These are phyloP conservation scores for Sideroxylon spinosum DNA, from an alignment of 179 eudicot genomes.

Conservation along the genomic window DNA sequence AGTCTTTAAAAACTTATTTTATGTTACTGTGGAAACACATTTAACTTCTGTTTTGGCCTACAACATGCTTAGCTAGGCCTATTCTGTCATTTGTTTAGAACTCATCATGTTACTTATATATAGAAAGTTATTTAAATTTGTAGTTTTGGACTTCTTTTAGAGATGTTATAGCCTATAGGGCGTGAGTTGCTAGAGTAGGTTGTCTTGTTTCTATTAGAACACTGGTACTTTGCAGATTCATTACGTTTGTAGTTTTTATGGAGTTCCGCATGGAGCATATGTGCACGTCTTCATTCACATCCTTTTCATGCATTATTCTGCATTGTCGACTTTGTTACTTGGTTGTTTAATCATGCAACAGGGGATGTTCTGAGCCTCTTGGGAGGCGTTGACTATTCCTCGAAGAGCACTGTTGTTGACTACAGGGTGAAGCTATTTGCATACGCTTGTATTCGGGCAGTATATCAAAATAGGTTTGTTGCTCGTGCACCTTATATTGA, in stretches of 20 bases:
- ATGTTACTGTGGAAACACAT: neutral
- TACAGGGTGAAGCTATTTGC: constrained; percentile 71
- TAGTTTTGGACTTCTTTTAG: neutral
- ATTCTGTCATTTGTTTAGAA: neutral
- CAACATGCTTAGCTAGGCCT: neutral
- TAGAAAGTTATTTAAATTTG: neutral
- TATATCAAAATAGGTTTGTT: constrained; percentile 71
- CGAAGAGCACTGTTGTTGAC: constrained; percentile 42
- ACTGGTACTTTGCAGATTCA: too few relatives aligned
- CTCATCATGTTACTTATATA: neutral
- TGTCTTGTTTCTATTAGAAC: too few relatives aligned
- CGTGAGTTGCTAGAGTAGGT: too few relatives aligned
- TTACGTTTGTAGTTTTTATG: too few relatives aligned
- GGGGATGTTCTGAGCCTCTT: constrained; percentile 59
- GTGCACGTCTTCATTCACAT: neutral
- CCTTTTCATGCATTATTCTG: constrained; percentile 3
- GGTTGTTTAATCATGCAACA: constrained; percentile 22
- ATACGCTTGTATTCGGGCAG: constrained; percentile 68
- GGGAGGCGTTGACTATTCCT: constrained; percentile 53
- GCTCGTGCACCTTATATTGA: neutral
- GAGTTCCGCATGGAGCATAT: neutral
- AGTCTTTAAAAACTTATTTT: neutral
- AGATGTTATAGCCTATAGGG: too few relatives aligned
- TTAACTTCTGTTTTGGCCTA: neutral
- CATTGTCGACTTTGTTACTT: constrained; percentile 1